Evolutionary conservation across 2,329 filamentous ascomycete genomes (phyloP).

Genomic region (Claviceps africana): DNA sequence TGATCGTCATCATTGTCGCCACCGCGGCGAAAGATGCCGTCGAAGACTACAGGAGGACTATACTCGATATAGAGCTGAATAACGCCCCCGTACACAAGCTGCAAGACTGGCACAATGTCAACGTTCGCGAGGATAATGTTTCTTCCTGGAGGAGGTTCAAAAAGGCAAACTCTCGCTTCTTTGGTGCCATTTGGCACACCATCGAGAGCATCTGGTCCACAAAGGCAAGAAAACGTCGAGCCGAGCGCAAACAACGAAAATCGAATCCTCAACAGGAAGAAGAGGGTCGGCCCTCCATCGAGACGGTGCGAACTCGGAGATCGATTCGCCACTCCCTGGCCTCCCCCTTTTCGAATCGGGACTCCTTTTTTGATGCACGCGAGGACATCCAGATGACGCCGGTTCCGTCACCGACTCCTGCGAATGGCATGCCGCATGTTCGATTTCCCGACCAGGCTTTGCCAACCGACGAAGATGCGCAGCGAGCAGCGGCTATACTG

Average conservation of each 20-base stretch:
- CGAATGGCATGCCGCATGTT: slow-evolving; percentile 23
- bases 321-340: slow-evolving; percentile 25
- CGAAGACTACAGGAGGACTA: slow-evolving; percentile 85
- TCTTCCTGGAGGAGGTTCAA: slow-evolving; percentile 80
- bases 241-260: slow-evolving; percentile 28
- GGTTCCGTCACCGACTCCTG: slow-evolving; percentile 61
- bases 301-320: slow-evolving; percentile 21
- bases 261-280: slow-evolving; percentile 20
- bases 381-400: slow-evolving; percentile 92
- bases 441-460: slow-evolving; percentile 26
- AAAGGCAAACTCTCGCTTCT: slow-evolving; percentile 60
- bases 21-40: slow-evolving; percentile 91
- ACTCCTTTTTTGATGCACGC: slow-evolving; percentile 38
- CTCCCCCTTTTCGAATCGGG: slow-evolving; percentile 39
- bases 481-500: slow-evolving; percentile 24
- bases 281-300: slow-evolving; percentile 47
- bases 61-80: slow-evolving; percentile 86
- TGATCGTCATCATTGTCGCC: slow-evolving; percentile 81
- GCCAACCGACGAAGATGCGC: slow-evolving; percentile 21
- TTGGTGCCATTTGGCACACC: slow-evolving; percentile 37
- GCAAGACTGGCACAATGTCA: slow-evolving; percentile 82
- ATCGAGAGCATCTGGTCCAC: slow-evolving; percentile 36
- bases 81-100: slow-evolving; percentile 90
- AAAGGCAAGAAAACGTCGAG: slow-evolving; percentile 34
- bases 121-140: slow-evolving; percentile 75